phyloP scores from a whole-genome alignment of 352 stramenopile species.

The Phytophthora sp. region DNA sequence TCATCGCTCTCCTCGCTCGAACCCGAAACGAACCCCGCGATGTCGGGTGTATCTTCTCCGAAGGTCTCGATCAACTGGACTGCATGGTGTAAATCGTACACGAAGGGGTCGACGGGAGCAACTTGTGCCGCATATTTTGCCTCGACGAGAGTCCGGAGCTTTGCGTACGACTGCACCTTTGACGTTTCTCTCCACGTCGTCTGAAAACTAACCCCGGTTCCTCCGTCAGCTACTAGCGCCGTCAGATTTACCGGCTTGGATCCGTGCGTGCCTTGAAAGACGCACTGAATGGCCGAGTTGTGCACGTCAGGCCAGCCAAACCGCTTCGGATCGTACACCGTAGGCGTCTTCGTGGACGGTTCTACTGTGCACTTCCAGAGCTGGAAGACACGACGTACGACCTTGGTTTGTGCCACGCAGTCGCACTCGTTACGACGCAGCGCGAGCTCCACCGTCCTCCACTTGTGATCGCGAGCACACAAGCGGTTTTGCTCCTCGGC shows the following conservation, averaged over 20 bases:
- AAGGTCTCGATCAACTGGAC: conserved; percentile 88
- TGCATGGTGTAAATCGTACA: conserved; percentile 93
- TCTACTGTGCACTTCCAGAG: conserved; percentile 93
- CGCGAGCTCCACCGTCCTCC: conserved; percentile 86
- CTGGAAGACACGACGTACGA: conserved; percentile 90
- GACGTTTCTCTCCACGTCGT: conserved; percentile 65
- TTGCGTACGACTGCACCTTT: conserved; percentile 74
- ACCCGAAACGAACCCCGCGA: conserved; percentile 71
- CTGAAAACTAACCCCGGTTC: conserved; percentile 65
- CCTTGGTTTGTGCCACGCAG: conserved; percentile 88
- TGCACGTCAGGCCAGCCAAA: conserved; percentile 66
- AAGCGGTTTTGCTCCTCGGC: conserved; percentile 75
- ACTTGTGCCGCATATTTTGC: conserved; percentile 45
- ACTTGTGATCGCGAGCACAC: conserved; percentile 96
- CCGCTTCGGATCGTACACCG: conserved; percentile 45
- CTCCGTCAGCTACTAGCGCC: conserved; percentile 24
- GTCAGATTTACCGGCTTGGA: conserved; percentile 38
- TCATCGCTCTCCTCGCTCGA: conserved; percentile 30
- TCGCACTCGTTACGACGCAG: conserved; percentile 93
- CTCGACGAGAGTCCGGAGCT: conserved; percentile 69
- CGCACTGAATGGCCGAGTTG: conserved; percentile 61
- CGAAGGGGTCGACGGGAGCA: conserved; percentile 88
- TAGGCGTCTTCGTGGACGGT: conserved; percentile 31
- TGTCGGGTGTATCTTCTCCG: conserved; percentile 76
- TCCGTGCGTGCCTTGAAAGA: conserved; percentile 45